Percentiles rank a stretch among this genome's conserved stretches.
Conservation (phyloP, 2,329 filamentous ascomycete genomes). For the Aspergillus sp. region DNA sequence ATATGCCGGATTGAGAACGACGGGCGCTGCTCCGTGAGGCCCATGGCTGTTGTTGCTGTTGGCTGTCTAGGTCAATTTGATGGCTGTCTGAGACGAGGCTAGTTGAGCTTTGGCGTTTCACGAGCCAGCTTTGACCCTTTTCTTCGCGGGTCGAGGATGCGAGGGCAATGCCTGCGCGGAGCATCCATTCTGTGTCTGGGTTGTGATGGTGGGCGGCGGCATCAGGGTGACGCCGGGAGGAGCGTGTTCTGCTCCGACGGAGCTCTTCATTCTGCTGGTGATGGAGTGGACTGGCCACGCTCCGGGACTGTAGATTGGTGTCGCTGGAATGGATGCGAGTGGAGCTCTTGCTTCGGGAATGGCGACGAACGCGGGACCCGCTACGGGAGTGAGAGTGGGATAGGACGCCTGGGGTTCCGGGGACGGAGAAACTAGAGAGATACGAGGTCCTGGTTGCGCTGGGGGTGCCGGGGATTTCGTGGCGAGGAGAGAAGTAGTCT, state of each 20-base stretch:
- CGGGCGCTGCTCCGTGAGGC: slow-evolving; percentile 22
- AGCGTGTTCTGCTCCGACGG: background rate
- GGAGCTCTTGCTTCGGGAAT: slow-evolving; percentile 37
- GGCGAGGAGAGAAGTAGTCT: slow-evolving; percentile 34
- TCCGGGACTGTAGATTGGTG: slow-evolving; percentile 35
- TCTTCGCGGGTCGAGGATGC: slow-evolving; percentile 59
- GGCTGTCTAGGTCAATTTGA: slow-evolving; percentile 31
- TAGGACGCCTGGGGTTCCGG: slow-evolving; percentile 45
- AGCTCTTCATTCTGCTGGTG: slow-evolving; percentile 18
- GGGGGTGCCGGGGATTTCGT: slow-evolving; percentile 31
- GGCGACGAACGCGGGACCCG: slow-evolving; percentile 38
- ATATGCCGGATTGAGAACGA: slow-evolving; percentile 36
- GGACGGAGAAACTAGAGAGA: slow-evolving; percentile 45
- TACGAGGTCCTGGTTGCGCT: slow-evolving; percentile 36
- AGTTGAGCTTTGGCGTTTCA: slow-evolving; percentile 58
- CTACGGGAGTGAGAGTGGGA: slow-evolving; percentile 46
- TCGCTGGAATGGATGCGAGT: slow-evolving; percentile 38
- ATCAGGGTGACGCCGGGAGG: slow-evolving; percentile 9
- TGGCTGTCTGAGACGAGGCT: slow-evolving; percentile 49
- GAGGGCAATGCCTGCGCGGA: slow-evolving; percentile 59
- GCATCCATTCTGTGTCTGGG: slow-evolving; percentile 58
- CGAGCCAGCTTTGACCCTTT: slow-evolving; percentile 65
- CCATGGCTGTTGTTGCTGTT: slow-evolving; percentile 19
- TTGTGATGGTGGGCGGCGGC: slow-evolving; percentile 12
- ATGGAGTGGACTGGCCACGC: slow-evolving; percentile 29